Conservation (phyloP, 768 basidiomycete species). For the Tulasnella sp. region DNA sequence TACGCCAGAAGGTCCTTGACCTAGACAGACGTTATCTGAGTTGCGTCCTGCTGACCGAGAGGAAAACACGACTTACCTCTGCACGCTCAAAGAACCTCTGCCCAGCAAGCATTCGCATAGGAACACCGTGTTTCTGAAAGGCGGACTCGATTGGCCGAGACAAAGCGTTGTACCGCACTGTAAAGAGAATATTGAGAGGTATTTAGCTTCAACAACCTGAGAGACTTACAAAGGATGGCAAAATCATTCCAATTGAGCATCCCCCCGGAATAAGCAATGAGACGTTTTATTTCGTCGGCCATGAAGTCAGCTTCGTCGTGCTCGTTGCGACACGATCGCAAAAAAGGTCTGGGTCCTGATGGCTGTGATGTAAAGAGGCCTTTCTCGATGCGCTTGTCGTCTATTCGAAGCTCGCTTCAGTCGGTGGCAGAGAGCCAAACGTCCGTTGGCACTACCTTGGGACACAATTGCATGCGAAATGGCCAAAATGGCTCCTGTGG, state of each 20-base stretch:
- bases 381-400: conserved; percentile 68
- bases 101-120: conserved; percentile 64
- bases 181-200: background rate
- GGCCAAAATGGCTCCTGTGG: conserved; percentile 64
- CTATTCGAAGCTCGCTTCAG: conserved; percentile 33
- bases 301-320: conserved; percentile 63
- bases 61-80: conserved; percentile 42
- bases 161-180: conserved; percentile 75
- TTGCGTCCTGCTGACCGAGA: background rate
- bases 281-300: conserved; percentile 66
- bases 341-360: conserved; percentile 49
- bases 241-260: conserved; percentile 66
- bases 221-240: conserved; percentile 62
- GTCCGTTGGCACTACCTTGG: conserved; percentile 62
- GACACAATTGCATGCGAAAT: conserved; percentile 71
- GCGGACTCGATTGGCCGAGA: conserved; percentile 68
- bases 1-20: conserved; percentile 79
- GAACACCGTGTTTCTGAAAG: conserved; percentile 71
- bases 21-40: conserved; percentile 30
- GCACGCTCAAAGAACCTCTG: conserved; percentile 81
- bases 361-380: conserved; percentile 63
- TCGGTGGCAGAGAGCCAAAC: no score
- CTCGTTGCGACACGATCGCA: conserved; percentile 47
- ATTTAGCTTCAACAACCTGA: background rate
- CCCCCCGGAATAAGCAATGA: conserved; percentile 68